Evolutionary conservation across 305 asterid genomes (phyloP).

Genomic region (Solanum hybrid): DNA sequence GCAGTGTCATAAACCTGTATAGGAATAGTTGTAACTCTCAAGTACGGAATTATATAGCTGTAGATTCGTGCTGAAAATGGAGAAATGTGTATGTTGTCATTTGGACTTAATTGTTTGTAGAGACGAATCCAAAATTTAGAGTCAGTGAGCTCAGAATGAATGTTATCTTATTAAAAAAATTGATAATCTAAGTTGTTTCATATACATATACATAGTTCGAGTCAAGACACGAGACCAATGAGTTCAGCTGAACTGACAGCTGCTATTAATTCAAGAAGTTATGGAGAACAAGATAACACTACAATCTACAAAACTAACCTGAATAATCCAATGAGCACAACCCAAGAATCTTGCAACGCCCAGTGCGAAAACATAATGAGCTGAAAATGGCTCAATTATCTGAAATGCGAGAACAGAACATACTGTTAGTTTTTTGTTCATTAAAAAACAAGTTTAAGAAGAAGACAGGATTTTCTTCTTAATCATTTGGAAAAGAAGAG

Average conservation of each 20-base stretch:
- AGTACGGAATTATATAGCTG: background rate
- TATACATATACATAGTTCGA: background rate
- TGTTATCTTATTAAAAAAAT: too few relatives aligned
- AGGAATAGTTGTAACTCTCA: background rate
- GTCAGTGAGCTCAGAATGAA: background rate
- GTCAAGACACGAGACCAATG: background rate
- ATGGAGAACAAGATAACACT: background rate
- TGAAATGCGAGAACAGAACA: conserved; percentile 12
- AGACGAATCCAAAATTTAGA: background rate
- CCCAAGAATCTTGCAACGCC: conserved; percentile 69
- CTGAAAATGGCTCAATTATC: conserved; percentile 84
- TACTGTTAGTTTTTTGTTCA: background rate
- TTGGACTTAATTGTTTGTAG: background rate
- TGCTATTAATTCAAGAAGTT: background rate
- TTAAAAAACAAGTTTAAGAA: background rate
- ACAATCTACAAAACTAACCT: conserved; percentile 28
- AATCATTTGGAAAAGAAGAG: background rate
- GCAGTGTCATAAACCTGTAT: conserved; percentile 54
- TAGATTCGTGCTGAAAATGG: background rate
- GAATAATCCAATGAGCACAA: conserved; percentile 82
- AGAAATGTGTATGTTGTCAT: background rate
- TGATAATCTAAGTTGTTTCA: background rate
- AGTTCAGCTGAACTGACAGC: background rate
- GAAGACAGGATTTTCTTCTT: background rate
- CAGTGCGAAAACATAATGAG: conserved; percentile 77